These are phyloP conservation scores for Sporothrix pallida DNA, from an alignment of 2,329 filamentous ascomycete species.

Conservation along the genomic window DNA sequence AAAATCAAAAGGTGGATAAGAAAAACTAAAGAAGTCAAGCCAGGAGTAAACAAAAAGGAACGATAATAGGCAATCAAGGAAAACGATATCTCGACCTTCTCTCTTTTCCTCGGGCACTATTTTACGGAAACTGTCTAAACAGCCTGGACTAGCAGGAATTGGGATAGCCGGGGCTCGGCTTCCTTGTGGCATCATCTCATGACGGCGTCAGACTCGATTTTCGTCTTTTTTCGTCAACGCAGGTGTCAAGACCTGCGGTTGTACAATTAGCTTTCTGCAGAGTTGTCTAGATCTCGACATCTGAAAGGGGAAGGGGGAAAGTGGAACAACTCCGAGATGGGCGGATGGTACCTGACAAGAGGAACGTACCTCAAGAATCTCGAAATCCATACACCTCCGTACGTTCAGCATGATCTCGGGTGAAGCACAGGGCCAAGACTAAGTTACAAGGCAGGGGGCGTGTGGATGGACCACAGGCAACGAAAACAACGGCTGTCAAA, in stretches of 20 bases:
- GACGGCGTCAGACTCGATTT: neutral
- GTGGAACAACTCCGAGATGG: neutral
- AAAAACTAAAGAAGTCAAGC: neutral
- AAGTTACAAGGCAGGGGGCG: neutral
- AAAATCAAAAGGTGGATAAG: neutral
- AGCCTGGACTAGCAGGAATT: constrained; percentile 9
- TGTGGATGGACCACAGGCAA: neutral
- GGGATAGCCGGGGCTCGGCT: constrained; percentile 19
- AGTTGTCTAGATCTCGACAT: neutral
- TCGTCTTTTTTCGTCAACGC: neutral
- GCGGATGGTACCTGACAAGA: neutral
- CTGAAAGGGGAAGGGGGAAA: neutral
- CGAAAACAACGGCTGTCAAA: constrained; percentile 10
- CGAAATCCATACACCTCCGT: neutral
- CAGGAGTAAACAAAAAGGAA: neutral
- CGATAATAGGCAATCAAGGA: neutral
- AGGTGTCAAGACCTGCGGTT: too few species aligned
- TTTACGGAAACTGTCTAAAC: constrained; percentile 3
- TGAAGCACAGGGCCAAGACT: constrained; percentile 1
- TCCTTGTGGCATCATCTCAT: constrained; percentile 2
- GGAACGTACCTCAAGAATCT: neutral
- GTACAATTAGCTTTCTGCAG: neutral
- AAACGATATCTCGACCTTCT: neutral
- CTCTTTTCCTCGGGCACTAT: constrained; percentile 8
- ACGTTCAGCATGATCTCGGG: neutral